A percentile compares a stretch with the other conserved stretches of the same genome.
These are phyloP conservation scores for Diaporthe sp. DNA, from an alignment of 2,329 filamentous ascomycete genomes.

Conservation along the genomic window DNA sequence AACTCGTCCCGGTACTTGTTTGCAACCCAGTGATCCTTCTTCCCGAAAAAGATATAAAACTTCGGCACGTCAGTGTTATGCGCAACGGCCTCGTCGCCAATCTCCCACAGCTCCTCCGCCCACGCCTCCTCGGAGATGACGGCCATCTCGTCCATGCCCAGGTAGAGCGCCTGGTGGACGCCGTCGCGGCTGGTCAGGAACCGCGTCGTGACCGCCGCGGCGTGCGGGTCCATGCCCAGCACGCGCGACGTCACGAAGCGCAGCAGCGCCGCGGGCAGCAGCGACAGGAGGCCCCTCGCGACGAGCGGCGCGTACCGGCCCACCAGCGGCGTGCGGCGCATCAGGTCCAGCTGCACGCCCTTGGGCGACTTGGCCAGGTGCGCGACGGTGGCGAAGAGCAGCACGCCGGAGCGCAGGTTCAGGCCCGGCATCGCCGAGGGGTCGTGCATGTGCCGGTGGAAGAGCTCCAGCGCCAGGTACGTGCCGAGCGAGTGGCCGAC, in stretches of 20 bases:
- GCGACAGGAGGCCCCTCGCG: constrained; percentile 57
- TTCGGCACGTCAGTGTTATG: constrained; percentile 54
- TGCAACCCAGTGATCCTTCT: constrained; percentile 74
- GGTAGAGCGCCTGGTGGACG: constrained; percentile 70
- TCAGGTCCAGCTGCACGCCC: constrained; percentile 65
- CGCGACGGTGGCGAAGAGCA: constrained; percentile 83
- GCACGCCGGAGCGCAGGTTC: constrained; percentile 66
- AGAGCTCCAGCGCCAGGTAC: constrained; percentile 79
- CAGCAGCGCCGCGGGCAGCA: constrained; percentile 57
- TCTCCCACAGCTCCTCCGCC: constrained; percentile 70
- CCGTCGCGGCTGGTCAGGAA: constrained; percentile 71
- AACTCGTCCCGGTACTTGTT: constrained; percentile 69
- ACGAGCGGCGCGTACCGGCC: constrained; percentile 57
- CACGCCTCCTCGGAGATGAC: constrained; percentile 71
- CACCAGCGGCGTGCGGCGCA: constrained; percentile 60
- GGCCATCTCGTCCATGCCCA: constrained; percentile 73
- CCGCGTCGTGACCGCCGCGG: constrained; percentile 63
- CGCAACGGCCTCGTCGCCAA: constrained; percentile 50
- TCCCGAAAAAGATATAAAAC: constrained; percentile 73
- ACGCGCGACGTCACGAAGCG: constrained; percentile 58
- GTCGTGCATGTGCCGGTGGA: constrained; percentile 67
- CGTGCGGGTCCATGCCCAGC: constrained; percentile 63
- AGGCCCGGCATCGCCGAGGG: constrained; percentile 53
- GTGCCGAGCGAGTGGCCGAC: constrained; percentile 82
- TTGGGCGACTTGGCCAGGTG: constrained; percentile 75